Conservation (phyloP, 2,329 filamentous ascomycete species). For the Hymenoscyphus occultus region DNA sequence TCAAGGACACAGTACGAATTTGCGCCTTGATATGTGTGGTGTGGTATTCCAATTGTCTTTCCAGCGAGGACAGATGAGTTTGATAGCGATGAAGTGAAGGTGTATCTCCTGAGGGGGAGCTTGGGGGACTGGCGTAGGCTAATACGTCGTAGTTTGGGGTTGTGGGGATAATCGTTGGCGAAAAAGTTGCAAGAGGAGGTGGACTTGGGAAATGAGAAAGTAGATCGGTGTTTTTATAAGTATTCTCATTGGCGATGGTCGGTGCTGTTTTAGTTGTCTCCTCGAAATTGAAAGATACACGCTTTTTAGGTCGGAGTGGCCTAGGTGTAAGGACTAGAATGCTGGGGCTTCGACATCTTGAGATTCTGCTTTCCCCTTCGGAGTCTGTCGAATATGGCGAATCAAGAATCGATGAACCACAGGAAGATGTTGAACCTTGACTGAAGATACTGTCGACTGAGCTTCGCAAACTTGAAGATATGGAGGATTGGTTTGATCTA, state of each 20-base stretch:
- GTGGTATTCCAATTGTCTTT: slow-evolving; percentile 26
- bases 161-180: slow-evolving; percentile 10
- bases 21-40: slow-evolving; percentile 23
- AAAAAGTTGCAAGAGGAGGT: slow-evolving; percentile 11
- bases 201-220: slow-evolving; percentile 21
- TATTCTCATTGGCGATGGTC: not conserved
- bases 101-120: not conserved
- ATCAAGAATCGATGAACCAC: slow-evolving; percentile 20
- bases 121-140: slow-evolving; percentile 11
- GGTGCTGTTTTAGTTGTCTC: not conserved
- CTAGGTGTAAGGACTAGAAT: slow-evolving; percentile 9
- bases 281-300: slow-evolving; percentile 30
- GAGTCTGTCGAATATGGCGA: slow-evolving; percentile 19
- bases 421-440: slow-evolving; percentile 23
- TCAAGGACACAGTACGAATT: slow-evolving; percentile 20
- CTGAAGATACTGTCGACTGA: slow-evolving; percentile 34
- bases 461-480: slow-evolving; percentile 29
- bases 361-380: slow-evolving; percentile 7
- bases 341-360: not conserved
- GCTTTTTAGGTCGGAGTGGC: slow-evolving; percentile 29
- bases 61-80: slow-evolving; percentile 22
- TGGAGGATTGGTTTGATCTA: slow-evolving; percentile 19
- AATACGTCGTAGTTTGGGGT: slow-evolving; percentile 5
- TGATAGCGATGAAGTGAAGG: slow-evolving; percentile 21
- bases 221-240: slow-evolving; percentile 8